Evolutionary conservation across 2,329 filamentous ascomycete genomes (phyloP).

Genomic region (Fusarium pseudoanthophilum): DNA sequence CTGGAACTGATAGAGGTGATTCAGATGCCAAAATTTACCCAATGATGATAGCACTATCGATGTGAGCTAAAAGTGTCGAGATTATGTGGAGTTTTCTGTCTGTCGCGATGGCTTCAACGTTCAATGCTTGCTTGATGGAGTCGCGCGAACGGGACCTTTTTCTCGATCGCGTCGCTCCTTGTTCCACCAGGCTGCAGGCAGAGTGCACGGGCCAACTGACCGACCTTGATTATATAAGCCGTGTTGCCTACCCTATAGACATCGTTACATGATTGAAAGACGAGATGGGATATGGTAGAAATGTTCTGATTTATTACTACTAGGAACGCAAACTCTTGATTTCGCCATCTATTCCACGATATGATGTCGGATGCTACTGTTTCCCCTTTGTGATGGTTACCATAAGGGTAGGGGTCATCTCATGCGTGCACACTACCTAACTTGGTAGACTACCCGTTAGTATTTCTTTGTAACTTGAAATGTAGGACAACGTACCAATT

Average conservation of each 20-base stretch:
- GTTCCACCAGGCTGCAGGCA: conserved; percentile 33
- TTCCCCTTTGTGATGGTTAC: background rate
- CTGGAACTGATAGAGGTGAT: background rate
- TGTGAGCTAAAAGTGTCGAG: conserved; percentile 1
- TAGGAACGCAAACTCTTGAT: background rate
- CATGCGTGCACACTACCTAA: background rate
- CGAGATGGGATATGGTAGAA: background rate
- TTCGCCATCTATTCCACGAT: background rate
- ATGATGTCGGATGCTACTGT: too few species aligned
- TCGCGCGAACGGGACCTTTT: conserved; percentile 45
- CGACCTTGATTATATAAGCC: conserved; percentile 34
- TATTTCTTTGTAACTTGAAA: background rate
- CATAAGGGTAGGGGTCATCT: background rate
- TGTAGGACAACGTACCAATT: background rate
- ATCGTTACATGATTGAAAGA: background rate
- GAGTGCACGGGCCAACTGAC: conserved; percentile 17
- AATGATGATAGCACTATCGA: background rate
- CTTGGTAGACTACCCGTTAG: background rate
- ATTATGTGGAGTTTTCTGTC: conserved; percentile 26
- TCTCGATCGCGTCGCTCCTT: conserved; percentile 47
- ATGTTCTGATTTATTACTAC: background rate
- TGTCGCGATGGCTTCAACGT: conserved; percentile 37
- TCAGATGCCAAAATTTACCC: background rate
- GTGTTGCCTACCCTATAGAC: conserved; percentile 24
- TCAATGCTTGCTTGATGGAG: conserved; percentile 44